Evolutionary conservation across 495 filamentous ascomycete genomes (phyloP).

Genomic region (Podospora australis): DNA sequence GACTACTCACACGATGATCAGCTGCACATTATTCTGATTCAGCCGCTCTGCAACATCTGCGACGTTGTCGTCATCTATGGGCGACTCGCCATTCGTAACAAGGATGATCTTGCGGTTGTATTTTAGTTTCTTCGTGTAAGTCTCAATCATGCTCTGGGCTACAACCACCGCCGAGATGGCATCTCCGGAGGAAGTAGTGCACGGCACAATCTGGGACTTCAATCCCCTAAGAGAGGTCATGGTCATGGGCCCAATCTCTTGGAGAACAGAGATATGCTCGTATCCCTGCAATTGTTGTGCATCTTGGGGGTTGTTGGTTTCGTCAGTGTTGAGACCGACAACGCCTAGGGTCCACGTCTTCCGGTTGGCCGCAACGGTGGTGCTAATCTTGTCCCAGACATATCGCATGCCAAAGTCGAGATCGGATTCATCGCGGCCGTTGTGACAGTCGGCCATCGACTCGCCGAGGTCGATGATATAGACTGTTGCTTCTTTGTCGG

Average conservation of each 20-base stretch:
- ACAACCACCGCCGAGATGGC: constrained; percentile 79
- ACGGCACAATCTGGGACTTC: constrained; percentile 57
- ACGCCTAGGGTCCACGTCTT: constrained; percentile 79
- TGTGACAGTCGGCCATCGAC: constrained; percentile 70
- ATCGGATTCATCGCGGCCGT: constrained; percentile 72
- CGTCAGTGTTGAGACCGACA: constrained; percentile 75
- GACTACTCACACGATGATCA: constrained; percentile 75
- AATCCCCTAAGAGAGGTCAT: constrained; percentile 63
- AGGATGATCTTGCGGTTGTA: constrained; percentile 77
- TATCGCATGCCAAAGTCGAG: constrained; percentile 88
- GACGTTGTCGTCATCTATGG: constrained; percentile 60
- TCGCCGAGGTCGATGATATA: constrained; percentile 83
- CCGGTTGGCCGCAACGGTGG: constrained; percentile 71
- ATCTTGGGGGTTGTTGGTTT: constrained; percentile 61
- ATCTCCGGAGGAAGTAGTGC: constrained; percentile 57
- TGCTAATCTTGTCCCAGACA: constrained; percentile 92
- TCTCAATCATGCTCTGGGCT: constrained; percentile 79
- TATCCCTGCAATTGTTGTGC: constrained; percentile 56
- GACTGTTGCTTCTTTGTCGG: constrained; percentile 87
- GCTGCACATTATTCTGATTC: constrained; percentile 66
- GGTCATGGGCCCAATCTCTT: constrained; percentile 62
- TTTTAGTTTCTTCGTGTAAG: constrained; percentile 80
- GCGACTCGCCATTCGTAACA: constrained; percentile 70
- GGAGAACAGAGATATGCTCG: constrained; percentile 68
- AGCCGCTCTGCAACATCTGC: constrained; percentile 64